phyloP scores from a whole-genome alignment of 2,329 filamentous ascomycete genomes.

The Aspergillus sp. region DNA sequence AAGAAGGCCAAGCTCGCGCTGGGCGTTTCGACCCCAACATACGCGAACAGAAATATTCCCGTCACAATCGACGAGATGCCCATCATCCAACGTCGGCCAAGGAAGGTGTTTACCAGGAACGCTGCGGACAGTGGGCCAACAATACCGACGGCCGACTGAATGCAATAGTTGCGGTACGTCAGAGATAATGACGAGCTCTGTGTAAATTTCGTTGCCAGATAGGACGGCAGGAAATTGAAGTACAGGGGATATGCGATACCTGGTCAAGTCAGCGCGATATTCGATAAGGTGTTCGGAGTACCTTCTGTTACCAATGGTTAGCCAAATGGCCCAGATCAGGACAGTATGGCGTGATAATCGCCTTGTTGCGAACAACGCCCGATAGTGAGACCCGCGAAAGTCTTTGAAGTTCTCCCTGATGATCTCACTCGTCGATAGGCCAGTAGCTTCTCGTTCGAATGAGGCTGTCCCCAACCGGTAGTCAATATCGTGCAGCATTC shows the following conservation, averaged over 20 bases:
- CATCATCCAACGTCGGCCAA: constrained; percentile 47
- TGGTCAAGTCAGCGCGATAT: not conserved
- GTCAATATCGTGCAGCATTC: constrained; percentile 31
- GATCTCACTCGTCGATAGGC: constrained; percentile 23
- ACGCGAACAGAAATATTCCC: constrained; percentile 48
- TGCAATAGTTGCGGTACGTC: constrained; percentile 27
- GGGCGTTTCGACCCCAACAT: constrained; percentile 42
- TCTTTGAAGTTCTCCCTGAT: constrained; percentile 28
- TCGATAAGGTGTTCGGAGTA: fast-evolving
- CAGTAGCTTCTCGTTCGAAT: not conserved
- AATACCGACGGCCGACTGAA: constrained; percentile 37
- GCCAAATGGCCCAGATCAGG: constrained; percentile 44
- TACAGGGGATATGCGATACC: constrained; percentile 50
- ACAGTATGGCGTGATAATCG: constrained; percentile 28
- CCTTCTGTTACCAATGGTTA: constrained; percentile 32
- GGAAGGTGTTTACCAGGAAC: constrained; percentile 41
- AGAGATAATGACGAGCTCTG: constrained; percentile 19
- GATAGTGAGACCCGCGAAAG: constrained; percentile 26
- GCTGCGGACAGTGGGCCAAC: constrained; percentile 42
- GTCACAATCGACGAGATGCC: constrained; percentile 44
- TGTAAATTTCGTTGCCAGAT: constrained; percentile 40
- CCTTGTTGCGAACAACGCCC: constrained; percentile 24
- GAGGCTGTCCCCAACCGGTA: constrained; percentile 9
- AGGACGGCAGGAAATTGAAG: constrained; percentile 48
- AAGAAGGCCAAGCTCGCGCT: constrained; percentile 31